These are phyloP conservation scores for Barbarea vulgaris DNA, from an alignment of 345 rosid species.

Conservation along the genomic window DNA sequence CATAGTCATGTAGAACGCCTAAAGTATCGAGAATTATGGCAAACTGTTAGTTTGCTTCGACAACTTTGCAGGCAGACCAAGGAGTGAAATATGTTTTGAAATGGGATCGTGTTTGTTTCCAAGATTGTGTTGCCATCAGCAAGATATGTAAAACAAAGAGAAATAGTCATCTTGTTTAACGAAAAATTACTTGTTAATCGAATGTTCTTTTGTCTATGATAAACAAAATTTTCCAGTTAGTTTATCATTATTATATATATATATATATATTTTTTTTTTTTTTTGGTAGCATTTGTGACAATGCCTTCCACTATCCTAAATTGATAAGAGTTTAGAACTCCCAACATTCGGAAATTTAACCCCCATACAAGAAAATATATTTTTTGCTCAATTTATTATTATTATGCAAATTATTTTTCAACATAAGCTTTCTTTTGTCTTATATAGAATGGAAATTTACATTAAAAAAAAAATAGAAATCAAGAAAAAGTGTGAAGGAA, in stretches of 20 bases:
- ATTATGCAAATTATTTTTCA: neutral
- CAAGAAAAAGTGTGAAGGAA: neutral
- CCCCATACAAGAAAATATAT: neutral
- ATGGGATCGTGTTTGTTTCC: neutral
- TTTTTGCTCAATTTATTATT: neutral
- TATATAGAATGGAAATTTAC: conserved; percentile 1
- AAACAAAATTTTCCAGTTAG: neutral
- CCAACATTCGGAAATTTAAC: neutral
- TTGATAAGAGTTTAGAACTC: neutral
- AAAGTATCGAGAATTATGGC: neutral
- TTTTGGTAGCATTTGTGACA: neutral
- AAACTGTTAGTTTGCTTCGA: neutral
- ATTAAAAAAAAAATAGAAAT: neutral
- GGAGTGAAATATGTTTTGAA: neutral
- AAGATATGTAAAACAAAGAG: neutral
- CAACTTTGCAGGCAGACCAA: neutral
- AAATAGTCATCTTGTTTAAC: neutral
- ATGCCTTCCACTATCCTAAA: neutral
- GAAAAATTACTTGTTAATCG: neutral
- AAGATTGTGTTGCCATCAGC: neutral
- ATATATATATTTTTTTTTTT: neutral
- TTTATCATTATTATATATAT: neutral
- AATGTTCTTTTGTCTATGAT: neutral
- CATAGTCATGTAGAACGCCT: neutral
- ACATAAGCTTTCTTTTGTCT: neutral